These are phyloP conservation scores for Cinnamomum chago DNA, from an alignment of 164 flowering plant species.

Conservation along the genomic window DNA sequence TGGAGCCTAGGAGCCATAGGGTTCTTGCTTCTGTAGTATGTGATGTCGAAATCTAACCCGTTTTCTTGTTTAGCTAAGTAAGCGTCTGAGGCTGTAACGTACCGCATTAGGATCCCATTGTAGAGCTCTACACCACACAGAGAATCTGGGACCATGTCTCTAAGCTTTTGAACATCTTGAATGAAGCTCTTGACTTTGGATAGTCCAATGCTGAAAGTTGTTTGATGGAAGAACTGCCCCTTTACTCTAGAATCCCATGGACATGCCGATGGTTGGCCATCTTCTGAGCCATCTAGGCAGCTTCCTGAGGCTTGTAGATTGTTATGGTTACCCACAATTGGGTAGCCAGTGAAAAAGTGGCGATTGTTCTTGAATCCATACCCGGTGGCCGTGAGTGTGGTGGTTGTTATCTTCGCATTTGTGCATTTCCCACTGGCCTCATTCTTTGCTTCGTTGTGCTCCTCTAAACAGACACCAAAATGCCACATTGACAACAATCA, in stretches of 20 bases:
- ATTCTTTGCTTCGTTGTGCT: slow-evolving; percentile 32
- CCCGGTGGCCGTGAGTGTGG: slow-evolving; percentile 10
- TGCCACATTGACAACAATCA: background rate
- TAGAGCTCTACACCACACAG: slow-evolving; percentile 63
- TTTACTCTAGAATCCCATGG: slow-evolving; percentile 66
- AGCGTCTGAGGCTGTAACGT: slow-evolving; percentile 58
- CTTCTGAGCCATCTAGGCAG: slow-evolving; percentile 46
- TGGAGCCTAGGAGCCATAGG: slow-evolving; percentile 49
- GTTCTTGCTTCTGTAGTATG: slow-evolving; percentile 59
- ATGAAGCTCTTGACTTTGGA: slow-evolving; percentile 53
- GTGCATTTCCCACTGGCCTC: slow-evolving; percentile 49
- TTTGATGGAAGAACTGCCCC: slow-evolving; percentile 59
- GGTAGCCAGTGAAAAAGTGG: slow-evolving; percentile 49
- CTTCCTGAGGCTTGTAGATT: slow-evolving; percentile 64
- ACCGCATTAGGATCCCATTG: slow-evolving; percentile 72
- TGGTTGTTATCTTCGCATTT: slow-evolving; percentile 18
- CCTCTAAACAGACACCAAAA: slow-evolving; percentile 32
- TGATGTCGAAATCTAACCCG: slow-evolving; percentile 62
- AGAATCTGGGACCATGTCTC: slow-evolving; percentile 39
- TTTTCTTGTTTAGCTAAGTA: slow-evolving; percentile 72
- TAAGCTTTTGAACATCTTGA: slow-evolving; percentile 51
- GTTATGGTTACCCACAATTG: slow-evolving; percentile 57
- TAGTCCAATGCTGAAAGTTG: slow-evolving; percentile 47
- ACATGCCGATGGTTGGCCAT: slow-evolving; percentile 36
- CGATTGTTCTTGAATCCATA: slow-evolving; percentile 47